These are phyloP conservation scores for Nicotiana tabacum DNA, from an alignment of 257 asterid genomes.

Conservation along the genomic window DNA sequence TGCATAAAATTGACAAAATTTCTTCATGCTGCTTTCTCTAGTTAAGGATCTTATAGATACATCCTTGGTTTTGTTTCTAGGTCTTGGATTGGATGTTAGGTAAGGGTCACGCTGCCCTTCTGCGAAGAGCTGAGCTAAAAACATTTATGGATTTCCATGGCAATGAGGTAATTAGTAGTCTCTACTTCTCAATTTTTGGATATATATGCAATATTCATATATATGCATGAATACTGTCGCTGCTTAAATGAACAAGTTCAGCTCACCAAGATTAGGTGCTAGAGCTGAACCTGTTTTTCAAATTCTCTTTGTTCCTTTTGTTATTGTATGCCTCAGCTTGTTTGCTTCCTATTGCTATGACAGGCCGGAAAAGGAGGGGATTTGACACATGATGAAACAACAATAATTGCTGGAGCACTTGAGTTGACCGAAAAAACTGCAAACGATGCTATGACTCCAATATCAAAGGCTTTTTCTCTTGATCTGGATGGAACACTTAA, in stretches of 20 bases:
- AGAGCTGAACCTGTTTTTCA: not conserved
- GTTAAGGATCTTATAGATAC: not conserved
- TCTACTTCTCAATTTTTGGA: not conserved
- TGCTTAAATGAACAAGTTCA: not conserved
- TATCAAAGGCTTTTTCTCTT: constrained; percentile 92
- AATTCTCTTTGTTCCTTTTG: not conserved
- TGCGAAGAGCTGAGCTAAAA: constrained; percentile 95
- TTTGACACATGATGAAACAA: constrained; percentile 96
- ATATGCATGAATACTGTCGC: not conserved
- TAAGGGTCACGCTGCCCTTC: constrained; percentile 88
- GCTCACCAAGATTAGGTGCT: not conserved
- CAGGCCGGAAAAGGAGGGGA: constrained; percentile 99
- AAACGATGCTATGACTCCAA: constrained; percentile 96
- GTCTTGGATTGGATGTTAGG: constrained; percentile 97
- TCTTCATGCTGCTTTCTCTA: not conserved
- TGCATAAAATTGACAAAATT: not conserved
- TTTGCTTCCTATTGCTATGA: constrained; percentile 6
- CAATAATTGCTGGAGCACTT: constrained; percentile 94
- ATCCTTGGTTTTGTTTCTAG: constrained; percentile 31
- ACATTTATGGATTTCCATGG: constrained; percentile 99
- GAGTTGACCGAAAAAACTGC: constrained; percentile 91
- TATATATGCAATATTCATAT: not conserved
- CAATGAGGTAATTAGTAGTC: constrained; percentile 58
- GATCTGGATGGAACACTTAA: constrained; percentile 80
- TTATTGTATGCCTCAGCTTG: constrained; percentile 10